These are phyloP conservation scores for Chrysoporthe puriensis DNA, from an alignment of 2,329 filamentous ascomycete species.

Conservation along the genomic window DNA sequence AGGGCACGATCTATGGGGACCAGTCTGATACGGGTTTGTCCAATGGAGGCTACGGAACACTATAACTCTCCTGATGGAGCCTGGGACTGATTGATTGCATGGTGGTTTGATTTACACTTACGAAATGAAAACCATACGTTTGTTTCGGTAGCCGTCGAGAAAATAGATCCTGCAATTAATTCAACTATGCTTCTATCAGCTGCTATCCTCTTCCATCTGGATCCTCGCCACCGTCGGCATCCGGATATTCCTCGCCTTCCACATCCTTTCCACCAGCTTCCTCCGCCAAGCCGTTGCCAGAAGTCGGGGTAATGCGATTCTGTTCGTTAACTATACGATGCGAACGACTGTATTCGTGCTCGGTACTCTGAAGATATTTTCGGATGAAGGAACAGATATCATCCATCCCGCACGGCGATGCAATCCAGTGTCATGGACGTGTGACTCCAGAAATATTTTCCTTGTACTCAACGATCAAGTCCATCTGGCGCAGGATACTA, in stretches of 20 bases:
- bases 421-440: neutral
- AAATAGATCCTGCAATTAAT: no score
- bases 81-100: no score
- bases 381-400: neutral
- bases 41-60: constrained; percentile 36
- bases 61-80: neutral
- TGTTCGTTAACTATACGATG: no score
- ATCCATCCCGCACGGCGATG: neutral
- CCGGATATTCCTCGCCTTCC: no score
- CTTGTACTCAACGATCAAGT: neutral
- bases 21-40: constrained; percentile 34
- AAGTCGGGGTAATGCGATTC: no score
- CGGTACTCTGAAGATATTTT: neutral
- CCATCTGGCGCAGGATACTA: neutral
- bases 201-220: no score
- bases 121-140: neutral
- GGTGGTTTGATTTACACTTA: neutral
- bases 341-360: no score
- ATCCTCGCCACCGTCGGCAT: no score
- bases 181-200: no score
- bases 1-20: constrained; percentile 33
- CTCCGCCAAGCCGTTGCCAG: no score
- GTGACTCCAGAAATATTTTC: neutral
- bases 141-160: neutral
- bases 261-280: no score